Percentiles rank a stretch among this genome's conserved stretches.
phyloP scores from a whole-genome alignment of 2,329 filamentous ascomycete species.

The Monilinia vaccinii-corymbosi region DNA sequence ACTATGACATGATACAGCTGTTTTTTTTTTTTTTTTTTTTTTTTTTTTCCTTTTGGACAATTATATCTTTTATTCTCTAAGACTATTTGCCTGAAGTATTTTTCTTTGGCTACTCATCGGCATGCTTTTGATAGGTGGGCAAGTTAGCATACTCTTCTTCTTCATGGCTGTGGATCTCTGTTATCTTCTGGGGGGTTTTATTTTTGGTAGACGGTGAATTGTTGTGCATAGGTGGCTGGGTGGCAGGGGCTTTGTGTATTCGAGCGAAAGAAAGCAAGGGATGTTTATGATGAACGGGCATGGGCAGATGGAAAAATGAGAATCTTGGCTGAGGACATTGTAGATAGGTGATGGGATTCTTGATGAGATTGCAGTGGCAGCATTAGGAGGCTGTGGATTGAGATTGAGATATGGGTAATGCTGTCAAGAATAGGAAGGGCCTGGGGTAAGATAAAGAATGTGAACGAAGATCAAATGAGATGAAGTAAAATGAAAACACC shows the following conservation, averaged over 20 bases:
- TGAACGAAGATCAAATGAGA: neutral
- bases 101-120: neutral
- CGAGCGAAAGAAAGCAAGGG: neutral
- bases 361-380: neutral
- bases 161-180: neutral
- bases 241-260: neutral
- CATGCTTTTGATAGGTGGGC: neutral
- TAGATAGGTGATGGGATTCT: neutral
- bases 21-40: neutral
- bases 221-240: neutral
- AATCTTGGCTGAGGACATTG: neutral
- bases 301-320: neutral
- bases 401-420: neutral
- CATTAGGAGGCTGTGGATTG: neutral
- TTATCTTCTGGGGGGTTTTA: neutral
- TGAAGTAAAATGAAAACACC: neutral
- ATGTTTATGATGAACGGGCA: neutral
- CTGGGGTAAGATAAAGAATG: neutral
- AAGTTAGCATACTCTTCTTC: neutral
- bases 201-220: neutral
- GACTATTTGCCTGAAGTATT: neutral
- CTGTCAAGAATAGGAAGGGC: neutral
- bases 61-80: neutral
- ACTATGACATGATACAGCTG: neutral
- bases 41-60: neutral